Evolutionary conservation across 2,329 filamentous ascomycete species (phyloP), one percentile per base, ranked within the genome.

Genomic region (Bipolaris victoriae): DNA sequence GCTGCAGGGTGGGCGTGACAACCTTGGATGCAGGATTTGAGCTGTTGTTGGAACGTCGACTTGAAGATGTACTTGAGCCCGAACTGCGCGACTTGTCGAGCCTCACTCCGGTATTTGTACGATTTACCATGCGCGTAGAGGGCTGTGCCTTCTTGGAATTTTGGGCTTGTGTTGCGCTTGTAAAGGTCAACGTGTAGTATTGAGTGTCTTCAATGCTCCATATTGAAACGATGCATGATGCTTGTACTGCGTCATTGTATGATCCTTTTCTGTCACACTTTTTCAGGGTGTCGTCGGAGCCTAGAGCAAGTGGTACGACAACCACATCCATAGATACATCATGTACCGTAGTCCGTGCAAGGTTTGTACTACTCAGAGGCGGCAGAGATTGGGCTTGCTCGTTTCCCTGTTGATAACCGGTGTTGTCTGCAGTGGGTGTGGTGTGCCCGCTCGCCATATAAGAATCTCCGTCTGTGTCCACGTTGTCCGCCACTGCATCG

Each of bases 181-280:
- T 92, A 59, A 93, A 92, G 0, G 89, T 91, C 56, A 92, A 78
- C 1, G 88, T 92, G 69, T 87, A 92, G 74, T 88, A 92, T 9
- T 83, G 85, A 63, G 88, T 84, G 18, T 83, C 81, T 40, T 90
- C 85, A 37, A 89, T 84, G n/a, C 84, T 80, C 88, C 89, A 93
- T 6, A 90, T 84, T 0, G 87, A 90, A 20, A 92, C 85, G 45
- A 92, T 90, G 88, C 92, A 90, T 62, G 88, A 89, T 20, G 90
- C 88, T 61, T 85, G 85, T 0, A 86, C 74, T 31, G 81, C 77
- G 31, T 68, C 54, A 7, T 63, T 55, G 26, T 65, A 60, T 5
- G 65, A 52, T 7, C 39, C 45, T 36, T 55, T 66, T 48, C 50
- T 61, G 33, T 68, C 64, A 24, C 44, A 51, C 31, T 61, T 65